A percentile compares a stretch with the other conserved stretches of the same genome.
Conservation (phyloP, 768 basidiomycete species). For the Favolaschia claudopus region DNA sequence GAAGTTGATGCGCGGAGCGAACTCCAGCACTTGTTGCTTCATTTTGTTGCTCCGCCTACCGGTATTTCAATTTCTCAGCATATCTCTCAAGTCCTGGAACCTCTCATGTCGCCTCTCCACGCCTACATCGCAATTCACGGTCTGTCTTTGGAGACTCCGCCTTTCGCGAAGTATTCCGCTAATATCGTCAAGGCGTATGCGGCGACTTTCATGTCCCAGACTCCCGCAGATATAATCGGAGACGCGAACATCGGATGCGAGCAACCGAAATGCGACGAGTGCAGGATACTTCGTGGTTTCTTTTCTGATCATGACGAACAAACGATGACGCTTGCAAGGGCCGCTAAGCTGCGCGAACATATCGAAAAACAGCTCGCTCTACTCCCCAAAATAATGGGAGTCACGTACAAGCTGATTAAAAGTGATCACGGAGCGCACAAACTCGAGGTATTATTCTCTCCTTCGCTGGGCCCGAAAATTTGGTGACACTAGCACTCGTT, state of each 20-base stretch:
- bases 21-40: neutral
- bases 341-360: neutral
- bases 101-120: neutral
- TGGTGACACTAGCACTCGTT: too few species aligned
- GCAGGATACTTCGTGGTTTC: neutral
- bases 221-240: neutral
- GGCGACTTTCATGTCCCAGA: neutral
- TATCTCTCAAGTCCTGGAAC: constrained; percentile 3
- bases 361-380: neutral
- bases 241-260: neutral
- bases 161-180: neutral
- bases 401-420: neutral
- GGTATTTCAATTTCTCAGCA: neutral
- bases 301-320: neutral
- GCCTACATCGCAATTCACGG: neutral
- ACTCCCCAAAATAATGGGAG: neutral
- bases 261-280: neutral
- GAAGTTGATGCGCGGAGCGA: neutral
- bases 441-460: neutral
- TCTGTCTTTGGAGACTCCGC: neutral
- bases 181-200: constrained; percentile 1
- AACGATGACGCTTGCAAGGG: neutral
- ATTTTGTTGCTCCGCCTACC: neutral
- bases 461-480: neutral
- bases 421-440: neutral